Conservation (phyloP, 2,329 filamentous ascomycete species). For the Dichotomopilus funicola region DNA sequence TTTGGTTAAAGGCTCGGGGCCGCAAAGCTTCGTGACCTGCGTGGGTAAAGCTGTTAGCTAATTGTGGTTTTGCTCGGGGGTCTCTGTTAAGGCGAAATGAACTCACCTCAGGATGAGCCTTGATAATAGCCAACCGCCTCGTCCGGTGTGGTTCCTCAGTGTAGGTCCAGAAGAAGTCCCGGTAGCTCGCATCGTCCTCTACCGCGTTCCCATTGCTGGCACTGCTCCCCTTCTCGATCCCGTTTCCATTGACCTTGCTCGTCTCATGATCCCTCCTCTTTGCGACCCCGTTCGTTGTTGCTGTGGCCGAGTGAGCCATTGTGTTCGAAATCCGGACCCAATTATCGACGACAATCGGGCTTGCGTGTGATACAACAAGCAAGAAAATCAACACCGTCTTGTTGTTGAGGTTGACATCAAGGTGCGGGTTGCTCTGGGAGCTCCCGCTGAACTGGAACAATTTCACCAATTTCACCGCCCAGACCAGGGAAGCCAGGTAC, state of each 20-base stretch:
- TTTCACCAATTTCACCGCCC: conserved; percentile 3
- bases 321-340: background rate
- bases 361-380: background rate
- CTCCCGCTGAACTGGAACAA: conserved; percentile 3
- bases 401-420: background rate
- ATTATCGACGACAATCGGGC: conserved; percentile 1
- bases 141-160: conserved; percentile 96
- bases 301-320: conserved; percentile 27
- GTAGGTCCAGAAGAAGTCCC: conserved; percentile 94
- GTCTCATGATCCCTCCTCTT: conserved; percentile 21
- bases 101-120: conserved; percentile 86
- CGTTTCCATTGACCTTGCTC: conserved; percentile 15
- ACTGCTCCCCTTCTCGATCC: conserved; percentile 7
- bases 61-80: conserved; percentile 9
- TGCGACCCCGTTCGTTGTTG: conserved; percentile 22
- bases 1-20: conserved; percentile 91
- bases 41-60: background rate
- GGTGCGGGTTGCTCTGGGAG: background rate
- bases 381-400: conserved; percentile 5
- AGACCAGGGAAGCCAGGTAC: background rate
- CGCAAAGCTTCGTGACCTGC: conserved; percentile 93
- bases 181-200: conserved; percentile 33
- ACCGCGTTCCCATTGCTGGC: conserved; percentile 30
- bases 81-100: background rate
- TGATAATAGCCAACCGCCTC: conserved; percentile 87